Percentiles rank a stretch among this genome's conserved stretches.
Evolutionary conservation across 257 asterid genomes (phyloP).

Genomic region (Linaria vulgaris): DNA sequence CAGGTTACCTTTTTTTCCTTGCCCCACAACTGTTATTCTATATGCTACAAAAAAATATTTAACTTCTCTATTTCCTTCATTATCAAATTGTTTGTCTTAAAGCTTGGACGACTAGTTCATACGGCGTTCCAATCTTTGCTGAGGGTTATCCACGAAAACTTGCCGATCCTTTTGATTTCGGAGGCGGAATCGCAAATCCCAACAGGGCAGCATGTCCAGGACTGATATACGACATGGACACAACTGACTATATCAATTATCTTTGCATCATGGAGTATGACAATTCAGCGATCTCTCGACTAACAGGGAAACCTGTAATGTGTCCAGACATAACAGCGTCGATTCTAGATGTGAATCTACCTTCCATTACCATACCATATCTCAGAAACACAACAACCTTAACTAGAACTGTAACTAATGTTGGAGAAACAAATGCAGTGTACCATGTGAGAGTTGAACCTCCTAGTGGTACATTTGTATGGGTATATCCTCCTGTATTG

Average conservation of each 20-base stretch:
- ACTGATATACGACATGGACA: slow-evolving; percentile 36
- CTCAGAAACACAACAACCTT: slow-evolving; percentile 29
- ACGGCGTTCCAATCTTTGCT: slow-evolving; percentile 37
- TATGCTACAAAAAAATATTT: background rate
- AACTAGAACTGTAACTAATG: slow-evolving; percentile 46
- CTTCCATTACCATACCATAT: slow-evolving; percentile 44
- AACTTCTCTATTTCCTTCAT: too few species aligned
- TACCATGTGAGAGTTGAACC: slow-evolving; percentile 43
- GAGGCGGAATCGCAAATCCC: slow-evolving; percentile 45
- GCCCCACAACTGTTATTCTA: background rate
- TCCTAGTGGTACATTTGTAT: slow-evolving; percentile 36
- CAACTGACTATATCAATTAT: slow-evolving; percentile 32
- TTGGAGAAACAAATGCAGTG: slow-evolving; percentile 34
- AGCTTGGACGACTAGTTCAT: slow-evolving; percentile 37
- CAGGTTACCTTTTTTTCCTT: slow-evolving; percentile 26
- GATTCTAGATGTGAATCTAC: slow-evolving; percentile 41
- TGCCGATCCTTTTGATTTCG: slow-evolving; percentile 45
- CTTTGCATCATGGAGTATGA: slow-evolving; percentile 38
- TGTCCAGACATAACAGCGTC: slow-evolving; percentile 33
- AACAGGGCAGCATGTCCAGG: slow-evolving; percentile 40
- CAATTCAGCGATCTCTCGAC: slow-evolving; percentile 29
- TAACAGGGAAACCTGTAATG: slow-evolving; percentile 22
- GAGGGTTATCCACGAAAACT: slow-evolving; percentile 33
- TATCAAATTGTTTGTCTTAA: background rate
- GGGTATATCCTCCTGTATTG: slow-evolving; percentile 37